Evolutionary conservation across 2,329 filamentous ascomycete species (phyloP), one percentile per base, ranked within the genome.

Genomic region (Aspergillus alliaceus): DNA sequence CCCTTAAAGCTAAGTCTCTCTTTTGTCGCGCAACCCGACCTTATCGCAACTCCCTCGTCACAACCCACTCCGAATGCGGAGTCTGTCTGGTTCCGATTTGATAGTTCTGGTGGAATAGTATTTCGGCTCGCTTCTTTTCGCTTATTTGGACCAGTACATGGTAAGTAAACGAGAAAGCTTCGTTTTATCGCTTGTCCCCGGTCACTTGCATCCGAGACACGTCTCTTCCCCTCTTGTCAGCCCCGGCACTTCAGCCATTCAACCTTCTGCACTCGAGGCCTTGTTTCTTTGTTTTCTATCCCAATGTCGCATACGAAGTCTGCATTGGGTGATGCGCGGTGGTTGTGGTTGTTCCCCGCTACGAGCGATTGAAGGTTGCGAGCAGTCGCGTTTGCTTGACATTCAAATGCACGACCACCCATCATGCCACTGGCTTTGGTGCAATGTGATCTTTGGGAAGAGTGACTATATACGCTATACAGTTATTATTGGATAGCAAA

Each of bases 91-190:
- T 56, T 53, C 56, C 57, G 55, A 60, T 57, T 60, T 59, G 54
- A 54, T 52, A 57, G 58, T 60, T 62, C 62, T 65, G 62, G 64
- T 64, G 64, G 62, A 61, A 65, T 66, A 66, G 58, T 59, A 57
- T 54, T 61, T 66, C 61, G 65, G 62, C 58, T 67, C 59, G 59
- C 61, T 64, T 62, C 59, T 66, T 66, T 61, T 64, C 57, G 60
- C 61, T 63, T 62, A 60, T 64, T 59, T 64, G 52, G 51, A 58
- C 62, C 59, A 60, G 59, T 66, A 44, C 58, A 56, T 62, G 63
- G 64, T 66, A 59, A 66, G 64, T 66, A 61, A 59, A 57, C 39
- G 54, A 59, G 57, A 48, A 48, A 58, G 55, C 59, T 53, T 63
- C 53, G 56, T 58, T 59, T 54, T 57, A 55, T 61, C 59, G 56